Percentiles rank a stretch among this genome's conserved stretches.
phyloP scores from a whole-genome alignment of 257 asterid species.

The Cruciata laevipes region DNA sequence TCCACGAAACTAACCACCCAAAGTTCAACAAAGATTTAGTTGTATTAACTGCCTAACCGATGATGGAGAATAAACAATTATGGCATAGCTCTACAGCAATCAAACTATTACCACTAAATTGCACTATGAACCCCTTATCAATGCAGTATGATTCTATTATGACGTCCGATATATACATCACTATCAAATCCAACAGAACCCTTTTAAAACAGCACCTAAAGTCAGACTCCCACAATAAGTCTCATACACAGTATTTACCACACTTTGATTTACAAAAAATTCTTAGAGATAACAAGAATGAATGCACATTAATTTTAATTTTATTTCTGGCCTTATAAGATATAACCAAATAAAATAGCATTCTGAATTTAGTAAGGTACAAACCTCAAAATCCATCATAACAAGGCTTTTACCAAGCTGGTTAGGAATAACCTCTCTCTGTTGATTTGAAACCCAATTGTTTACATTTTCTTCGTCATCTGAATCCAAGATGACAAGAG shows the following conservation, averaged over 20 bases:
- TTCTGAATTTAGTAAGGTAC: conserved; percentile 8
- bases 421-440: conserved; percentile 26
- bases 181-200: neutral
- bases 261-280: neutral
- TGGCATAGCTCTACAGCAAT: neutral
- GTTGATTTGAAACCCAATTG: conserved; percentile 19
- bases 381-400: conserved; percentile 47
- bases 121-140: neutral
- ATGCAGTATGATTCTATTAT: neutral
- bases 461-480: conserved; percentile 66
- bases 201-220: neutral
- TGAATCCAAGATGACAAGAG: conserved; percentile 62
- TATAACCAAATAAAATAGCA: neutral
- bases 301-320: neutral
- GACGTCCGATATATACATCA: neutral
- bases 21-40: neutral
- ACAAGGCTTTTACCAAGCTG: conserved; percentile 25
- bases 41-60: neutral
- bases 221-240: neutral
- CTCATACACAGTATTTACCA: neutral
- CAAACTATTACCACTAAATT: neutral
- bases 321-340: neutral
- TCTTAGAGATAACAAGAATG: neutral
- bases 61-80: neutral
- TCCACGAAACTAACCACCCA: neutral